Evolutionary conservation across 768 basidiomycete species (phyloP), one percentile per base, ranked within the genome.

Genomic region (Chalciporus sphaerocephalus): DNA sequence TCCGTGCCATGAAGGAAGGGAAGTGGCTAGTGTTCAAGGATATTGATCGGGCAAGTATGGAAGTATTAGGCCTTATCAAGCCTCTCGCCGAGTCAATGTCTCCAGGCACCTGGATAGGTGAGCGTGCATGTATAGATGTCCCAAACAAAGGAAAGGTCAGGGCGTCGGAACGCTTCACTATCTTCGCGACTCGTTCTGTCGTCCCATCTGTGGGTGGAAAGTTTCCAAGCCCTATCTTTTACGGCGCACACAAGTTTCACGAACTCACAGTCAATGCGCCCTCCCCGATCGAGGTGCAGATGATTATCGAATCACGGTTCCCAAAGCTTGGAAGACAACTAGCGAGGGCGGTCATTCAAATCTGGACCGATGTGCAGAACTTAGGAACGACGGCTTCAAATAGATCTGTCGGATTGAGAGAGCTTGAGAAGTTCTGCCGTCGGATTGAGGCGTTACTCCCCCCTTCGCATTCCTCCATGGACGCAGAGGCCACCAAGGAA

Each of bases 21-120:
- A 80, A 81, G 60, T 97, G 94, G 94, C 73, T 98, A 3, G 81
- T 98, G 9, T 77, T 99, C 37, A 84, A 96, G 60, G 92, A 97
- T 59, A 80, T 97, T 33, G 96, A 99, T 65, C 78, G 84, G 38
- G 95, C 85, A 15, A 90, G 89, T 52, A 83, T 73, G 48, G 96
- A 99, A 59, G 85, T 98, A 3, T 76, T 98, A 5, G 90, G 89
- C 0, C 78, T 90, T 39, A 73, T 98, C 54, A 85, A 92, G 41
- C 86, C 91, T 2, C 76, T 98, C 10, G 74, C 86, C 1, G 87
- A 96, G 58, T 92, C 81, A 13, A 67, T 85, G 23, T 69, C 77
- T 4, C 61, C 74, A 15, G 80, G 80, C 20, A 85, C 88, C 49
- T 83, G 82, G 79, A 79, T 93, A 46, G 90, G 95, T 44, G 79